Conservation (phyloP, 805 yeast species). For the Saccharomyces mikatae region DNA sequence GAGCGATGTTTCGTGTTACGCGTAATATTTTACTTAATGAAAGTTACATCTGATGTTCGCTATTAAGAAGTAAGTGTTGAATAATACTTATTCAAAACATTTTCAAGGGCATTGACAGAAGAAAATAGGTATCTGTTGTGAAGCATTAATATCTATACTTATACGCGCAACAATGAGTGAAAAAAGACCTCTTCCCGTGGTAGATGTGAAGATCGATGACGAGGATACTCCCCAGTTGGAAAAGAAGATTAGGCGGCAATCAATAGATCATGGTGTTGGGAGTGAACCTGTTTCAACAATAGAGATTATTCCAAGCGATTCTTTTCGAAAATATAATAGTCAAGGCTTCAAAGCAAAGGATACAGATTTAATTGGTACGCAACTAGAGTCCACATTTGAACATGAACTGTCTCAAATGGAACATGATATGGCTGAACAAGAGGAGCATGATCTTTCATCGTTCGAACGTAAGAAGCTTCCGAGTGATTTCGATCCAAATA, state of each 20-base stretch:
- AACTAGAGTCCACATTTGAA: conserved; percentile 23
- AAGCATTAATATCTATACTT: not conserved
- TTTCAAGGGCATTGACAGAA: not conserved
- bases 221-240: conserved; percentile 4
- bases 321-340: conserved; percentile 23
- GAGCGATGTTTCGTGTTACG: not conserved
- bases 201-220: conserved; percentile 3
- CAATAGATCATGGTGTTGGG: conserved; percentile 26
- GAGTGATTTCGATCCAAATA: conserved; percentile 38
- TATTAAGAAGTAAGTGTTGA: not conserved
- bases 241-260: conserved; percentile 23
- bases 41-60: not conserved
- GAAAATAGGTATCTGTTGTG: not conserved
- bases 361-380: conserved; percentile 17
- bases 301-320: conserved; percentile 29
- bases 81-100: not conserved
- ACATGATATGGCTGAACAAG: conserved; percentile 23
- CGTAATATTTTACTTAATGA: not conserved
- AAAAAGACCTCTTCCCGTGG: not conserved
- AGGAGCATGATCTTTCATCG: conserved; percentile 16
- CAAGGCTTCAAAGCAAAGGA: conserved; percentile 27
- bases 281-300: conserved; percentile 30
- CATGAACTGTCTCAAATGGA: conserved; percentile 27
- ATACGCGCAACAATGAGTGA: not conserved
- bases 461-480: conserved; percentile 53